These are phyloP conservation scores for Venturia oleaginea DNA, from an alignment of 2,329 filamentous ascomycete genomes.

Conservation along the genomic window DNA sequence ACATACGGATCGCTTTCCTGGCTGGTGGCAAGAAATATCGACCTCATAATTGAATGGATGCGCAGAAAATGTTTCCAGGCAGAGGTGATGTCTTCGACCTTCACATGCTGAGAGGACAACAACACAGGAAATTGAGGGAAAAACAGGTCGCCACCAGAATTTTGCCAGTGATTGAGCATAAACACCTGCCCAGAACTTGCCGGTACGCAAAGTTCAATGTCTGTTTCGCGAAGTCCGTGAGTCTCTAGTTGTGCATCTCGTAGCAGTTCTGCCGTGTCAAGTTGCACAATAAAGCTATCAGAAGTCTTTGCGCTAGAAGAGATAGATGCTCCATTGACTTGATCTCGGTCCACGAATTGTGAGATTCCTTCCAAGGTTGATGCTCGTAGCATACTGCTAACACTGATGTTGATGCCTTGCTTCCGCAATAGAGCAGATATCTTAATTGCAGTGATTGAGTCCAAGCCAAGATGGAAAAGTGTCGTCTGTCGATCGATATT, in stretches of 20 bases:
- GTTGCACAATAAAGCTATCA: conserved; percentile 14
- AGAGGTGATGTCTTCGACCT: conserved; percentile 34
- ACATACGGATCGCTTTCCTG: conserved; percentile 44
- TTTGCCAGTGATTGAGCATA: conserved; percentile 70
- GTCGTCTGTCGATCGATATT: conserved; percentile 54
- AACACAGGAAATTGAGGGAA: conserved; percentile 62
- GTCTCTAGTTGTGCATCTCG: conserved; percentile 21
- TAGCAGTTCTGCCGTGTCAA: neutral
- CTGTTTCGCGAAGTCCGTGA: conserved; percentile 30
- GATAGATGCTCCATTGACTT: neutral
- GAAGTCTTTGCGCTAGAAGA: conserved; percentile 19
- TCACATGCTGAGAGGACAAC: conserved; percentile 33
- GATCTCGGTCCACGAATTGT: neutral
- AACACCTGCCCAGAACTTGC: conserved; percentile 70
- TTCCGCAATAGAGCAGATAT: conserved; percentile 62
- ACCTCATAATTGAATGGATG: conserved; percentile 58
- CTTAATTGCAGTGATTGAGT: conserved; percentile 89
- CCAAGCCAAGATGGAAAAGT: conserved; percentile 77
- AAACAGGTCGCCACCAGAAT: conserved; percentile 57
- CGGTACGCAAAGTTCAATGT: conserved; percentile 53
- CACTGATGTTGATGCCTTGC: conserved; percentile 51
- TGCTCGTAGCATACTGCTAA: conserved; percentile 62
- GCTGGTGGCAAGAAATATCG: conserved; percentile 49
- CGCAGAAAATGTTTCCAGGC: conserved; percentile 55
- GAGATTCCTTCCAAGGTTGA: conserved; percentile 59